Evolutionary conservation across 257 asterid species (phyloP).

Genomic region (Paraleonurus japonicus): DNA sequence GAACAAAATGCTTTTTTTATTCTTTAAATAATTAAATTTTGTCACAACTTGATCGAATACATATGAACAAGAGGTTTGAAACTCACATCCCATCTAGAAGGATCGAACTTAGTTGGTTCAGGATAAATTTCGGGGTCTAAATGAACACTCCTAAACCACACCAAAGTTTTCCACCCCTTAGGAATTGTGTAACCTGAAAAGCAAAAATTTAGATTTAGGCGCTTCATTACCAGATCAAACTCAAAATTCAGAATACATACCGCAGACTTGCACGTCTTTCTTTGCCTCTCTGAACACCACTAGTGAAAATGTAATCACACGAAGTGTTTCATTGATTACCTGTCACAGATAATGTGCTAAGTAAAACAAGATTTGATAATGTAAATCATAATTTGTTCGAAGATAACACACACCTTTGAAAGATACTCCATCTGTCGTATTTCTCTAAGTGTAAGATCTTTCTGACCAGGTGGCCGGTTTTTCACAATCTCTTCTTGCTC

Average conservation of each 20-base stretch:
- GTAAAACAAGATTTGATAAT: background rate
- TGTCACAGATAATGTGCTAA: background rate
- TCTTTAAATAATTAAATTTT: too few relatives aligned
- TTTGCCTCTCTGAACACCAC: conserved; percentile 85
- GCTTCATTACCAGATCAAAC: too few relatives aligned
- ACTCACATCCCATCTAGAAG: conserved; percentile 96
- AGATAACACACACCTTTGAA: conserved; percentile 47
- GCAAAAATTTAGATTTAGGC: background rate
- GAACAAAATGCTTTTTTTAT: background rate
- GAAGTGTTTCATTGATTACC: conserved; percentile 94
- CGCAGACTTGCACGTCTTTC: conserved; percentile 56
- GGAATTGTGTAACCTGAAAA: conserved; percentile 75
- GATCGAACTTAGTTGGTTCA: conserved; percentile 73
- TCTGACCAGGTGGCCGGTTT: conserved; percentile 62
- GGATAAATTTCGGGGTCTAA: conserved; percentile 59
- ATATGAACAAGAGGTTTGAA: background rate
- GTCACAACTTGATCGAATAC: background rate
- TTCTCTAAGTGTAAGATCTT: conserved; percentile 62
- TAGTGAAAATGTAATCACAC: conserved; percentile 72
- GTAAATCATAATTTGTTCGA: background rate
- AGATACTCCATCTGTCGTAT: conserved; percentile 78
- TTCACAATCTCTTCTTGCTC: conserved; percentile 79
- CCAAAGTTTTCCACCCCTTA: conserved; percentile 82
- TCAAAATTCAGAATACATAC: conserved; percentile 31
- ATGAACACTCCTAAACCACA: conserved; percentile 85